Base-by-base conservation (phyloP, 306 rosid genomes). In the Inga leiocalycina region DNA sequence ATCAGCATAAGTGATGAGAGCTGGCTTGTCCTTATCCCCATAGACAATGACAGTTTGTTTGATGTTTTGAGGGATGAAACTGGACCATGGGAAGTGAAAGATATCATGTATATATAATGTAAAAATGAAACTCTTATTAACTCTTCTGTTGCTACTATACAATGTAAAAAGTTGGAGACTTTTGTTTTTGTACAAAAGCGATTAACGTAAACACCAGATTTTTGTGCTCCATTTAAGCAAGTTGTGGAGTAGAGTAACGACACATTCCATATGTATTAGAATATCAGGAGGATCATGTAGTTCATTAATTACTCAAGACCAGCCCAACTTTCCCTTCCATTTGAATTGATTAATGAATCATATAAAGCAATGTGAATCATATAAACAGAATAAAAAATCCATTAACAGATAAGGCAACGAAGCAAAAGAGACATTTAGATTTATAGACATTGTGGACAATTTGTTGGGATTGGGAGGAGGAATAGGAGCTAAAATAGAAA, bases 11-110 rank as follows among this genome's bases (percentile, higher is more conserved):
- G 27, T 24, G 27, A 24, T 24, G 27, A 24, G 86, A 22, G 98
- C 91, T 34, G 98, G 98, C 87, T 94, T 94, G 76, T 90, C 90
- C 52, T 84, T 92, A 88, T 94, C 98, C 81, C 98, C 98, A 71
- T 88, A 89, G 44, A 94, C 95, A 10, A 93, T 90, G 56, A 94
- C 97, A 46, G 59, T 45, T 72, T 46, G 24, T 27, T 72, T 45
- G 41, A 72, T 66, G 7, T 66, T 66, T 34, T 35, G 27, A 8
- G 30, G 24, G 73, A 27, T 12, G 48, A 24, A 71, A 71, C 52
- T 44, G n/a, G 46, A 72, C 56, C 59, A 72, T 45, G 59, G 15
- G 22, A 72, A 72, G n/a, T 12, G 32, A 39, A 70, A 41, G 4
- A 70, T 19, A 70, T 14, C 52, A 5, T 70, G 24, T 20, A 69